phyloP scores from a whole-genome alignment of 768 basidiomycete genomes.

The Termitomyces sp. region DNA sequence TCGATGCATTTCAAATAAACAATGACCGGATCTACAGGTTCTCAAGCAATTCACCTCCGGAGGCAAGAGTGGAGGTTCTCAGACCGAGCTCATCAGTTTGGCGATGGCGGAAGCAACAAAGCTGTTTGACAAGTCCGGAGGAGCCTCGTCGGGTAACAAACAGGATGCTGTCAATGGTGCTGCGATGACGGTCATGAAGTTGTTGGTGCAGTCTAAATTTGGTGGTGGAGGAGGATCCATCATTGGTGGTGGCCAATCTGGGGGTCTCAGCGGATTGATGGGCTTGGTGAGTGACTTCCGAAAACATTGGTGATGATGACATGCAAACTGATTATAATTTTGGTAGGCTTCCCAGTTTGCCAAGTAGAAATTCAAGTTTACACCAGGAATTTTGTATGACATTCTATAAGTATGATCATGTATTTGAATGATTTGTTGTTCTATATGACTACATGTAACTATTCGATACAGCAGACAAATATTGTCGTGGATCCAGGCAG shows the following conservation, averaged over 20 bases:
- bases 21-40: conserved; percentile 14
- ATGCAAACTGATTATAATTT: neutral
- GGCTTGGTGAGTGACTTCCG: conserved; percentile 43
- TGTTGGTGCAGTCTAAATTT: conserved; percentile 67
- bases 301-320: neutral
- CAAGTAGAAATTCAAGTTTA: neutral
- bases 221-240: conserved; percentile 22
- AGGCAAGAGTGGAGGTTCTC: conserved; percentile 29
- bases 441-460: too few species aligned
- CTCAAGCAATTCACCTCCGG: conserved; percentile 67
- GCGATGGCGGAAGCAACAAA: conserved; percentile 82
- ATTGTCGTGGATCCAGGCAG: too few species aligned
- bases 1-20: neutral
- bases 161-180: conserved; percentile 85
- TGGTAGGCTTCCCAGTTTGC: conserved; percentile 24
- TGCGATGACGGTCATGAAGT: conserved; percentile 81
- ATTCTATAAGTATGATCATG: neutral
- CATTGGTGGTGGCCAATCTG: conserved; percentile 60
- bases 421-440: too few species aligned
- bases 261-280: conserved; percentile 59
- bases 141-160: conserved; percentile 59
- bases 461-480: too few species aligned
- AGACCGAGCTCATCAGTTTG: conserved; percentile 71
- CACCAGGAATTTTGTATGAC: neutral
- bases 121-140: conserved; percentile 66